A percentile compares a stretch with the other conserved stretches of the same genome.
These are phyloP conservation scores for Kodamaea ohmeri DNA, from an alignment of 1,139 yeast genomes.

Conservation along the genomic window DNA sequence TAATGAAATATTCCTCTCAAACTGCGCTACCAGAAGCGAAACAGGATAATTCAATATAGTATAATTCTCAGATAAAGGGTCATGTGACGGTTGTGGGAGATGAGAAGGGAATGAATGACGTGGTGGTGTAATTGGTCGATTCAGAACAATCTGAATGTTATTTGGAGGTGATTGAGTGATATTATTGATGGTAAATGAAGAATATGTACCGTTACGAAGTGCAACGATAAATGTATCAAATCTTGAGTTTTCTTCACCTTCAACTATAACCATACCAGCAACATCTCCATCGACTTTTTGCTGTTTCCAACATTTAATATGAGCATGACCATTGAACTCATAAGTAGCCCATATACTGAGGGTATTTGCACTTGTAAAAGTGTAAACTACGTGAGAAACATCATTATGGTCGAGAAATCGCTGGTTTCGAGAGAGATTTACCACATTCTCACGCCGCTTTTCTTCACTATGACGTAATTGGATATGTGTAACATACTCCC, in stretches of 20 bases:
- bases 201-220: conserved; percentile 43
- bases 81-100: conserved; percentile 2
- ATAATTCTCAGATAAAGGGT: neutral
- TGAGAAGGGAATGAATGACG: conserved; percentile 19
- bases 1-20: conserved; percentile 23
- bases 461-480: conserved; percentile 5
- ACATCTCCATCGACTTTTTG: conserved; percentile 37
- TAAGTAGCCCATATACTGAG: conserved; percentile 74
- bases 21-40: conserved; percentile 21
- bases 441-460: neutral
- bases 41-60: conserved; percentile 23
- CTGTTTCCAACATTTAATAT: conserved; percentile 59
- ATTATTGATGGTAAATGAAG: conserved; percentile 51
- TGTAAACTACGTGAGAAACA: conserved; percentile 51
- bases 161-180: conserved; percentile 50
- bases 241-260: neutral
- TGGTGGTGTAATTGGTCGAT: conserved; percentile 7
- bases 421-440: conserved; percentile 2
- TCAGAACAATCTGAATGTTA: conserved; percentile 23
- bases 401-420: conserved; percentile 18
- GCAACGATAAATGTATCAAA: conserved; percentile 41
- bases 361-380: conserved; percentile 53
- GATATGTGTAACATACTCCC: conserved; percentile 48
- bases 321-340: conserved; percentile 56
- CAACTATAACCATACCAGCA: conserved; percentile 18